Conservation (phyloP, 768 basidiomycete species). For the Leccinum fibrillosum region DNA sequence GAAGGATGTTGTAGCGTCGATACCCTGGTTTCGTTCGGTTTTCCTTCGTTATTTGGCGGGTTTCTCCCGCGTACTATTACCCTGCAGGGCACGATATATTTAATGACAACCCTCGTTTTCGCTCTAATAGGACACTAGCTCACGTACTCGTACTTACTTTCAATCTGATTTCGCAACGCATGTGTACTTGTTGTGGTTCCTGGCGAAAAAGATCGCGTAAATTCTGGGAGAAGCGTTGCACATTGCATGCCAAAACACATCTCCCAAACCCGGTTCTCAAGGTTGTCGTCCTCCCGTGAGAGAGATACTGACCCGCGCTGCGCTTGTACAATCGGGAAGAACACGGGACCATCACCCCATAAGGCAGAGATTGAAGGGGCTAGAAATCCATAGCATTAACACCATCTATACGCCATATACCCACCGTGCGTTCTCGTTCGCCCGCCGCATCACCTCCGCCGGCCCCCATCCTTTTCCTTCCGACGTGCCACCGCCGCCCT, state of each 20-base stretch:
- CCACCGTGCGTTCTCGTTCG: constrained; percentile 58
- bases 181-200: too few species aligned
- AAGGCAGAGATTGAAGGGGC: neutral
- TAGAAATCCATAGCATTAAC: neutral
- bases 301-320: too few species aligned
- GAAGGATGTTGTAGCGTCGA: neutral
- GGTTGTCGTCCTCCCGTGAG: too few species aligned
- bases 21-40: neutral
- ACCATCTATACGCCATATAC: constrained; percentile 49
- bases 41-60: neutral
- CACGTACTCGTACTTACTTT: neutral
- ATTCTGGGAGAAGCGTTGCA: too few species aligned
- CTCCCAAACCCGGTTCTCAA: too few species aligned
- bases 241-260: too few species aligned
- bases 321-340: too few species aligned
- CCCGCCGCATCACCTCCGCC: constrained; percentile 55
- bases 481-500: too few species aligned
- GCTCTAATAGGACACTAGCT: neutral
- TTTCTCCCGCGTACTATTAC: neutral
- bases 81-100: neutral
- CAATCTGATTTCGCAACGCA: neutral
- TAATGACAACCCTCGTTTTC: neutral
- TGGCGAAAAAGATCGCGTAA: too few species aligned
- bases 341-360: too few species aligned
- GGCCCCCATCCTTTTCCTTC: constrained; percentile 16